A percentile compares a stretch with the other conserved stretches of the same genome.
Evolutionary conservation across 139 green algal genomes (phyloP).

Genomic region (Chlorella vulgaris): DNA sequence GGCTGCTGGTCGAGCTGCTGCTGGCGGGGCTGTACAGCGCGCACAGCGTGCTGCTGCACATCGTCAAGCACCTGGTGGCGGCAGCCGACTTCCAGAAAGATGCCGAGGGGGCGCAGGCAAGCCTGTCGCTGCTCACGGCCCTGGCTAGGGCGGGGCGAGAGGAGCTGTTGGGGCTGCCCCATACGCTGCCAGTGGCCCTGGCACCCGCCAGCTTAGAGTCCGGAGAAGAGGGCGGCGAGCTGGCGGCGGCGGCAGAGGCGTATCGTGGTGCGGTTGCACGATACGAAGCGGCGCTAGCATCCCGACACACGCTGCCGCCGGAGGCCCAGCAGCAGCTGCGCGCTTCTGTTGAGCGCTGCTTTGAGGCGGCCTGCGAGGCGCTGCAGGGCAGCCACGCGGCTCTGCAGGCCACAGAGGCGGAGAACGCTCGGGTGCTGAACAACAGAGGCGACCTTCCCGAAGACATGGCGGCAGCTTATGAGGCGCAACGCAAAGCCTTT

Average conservation of each 20-base stretch:
- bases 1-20: constrained; percentile 87
- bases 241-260: constrained; percentile 28
- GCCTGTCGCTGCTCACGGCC: constrained; percentile 69
- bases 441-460: constrained; percentile 81
- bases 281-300: constrained; percentile 44
- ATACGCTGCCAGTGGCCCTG: constrained; percentile 29
- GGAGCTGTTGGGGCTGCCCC: constrained; percentile 69
- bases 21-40: constrained; percentile 70
- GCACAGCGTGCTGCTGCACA: constrained; percentile 53
- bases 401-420: constrained; percentile 60
- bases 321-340: constrained; percentile 31
- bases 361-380: constrained; percentile 51
- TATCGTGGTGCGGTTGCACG: constrained; percentile 39
- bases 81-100: constrained; percentile 53
- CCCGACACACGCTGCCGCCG: constrained; percentile 8
- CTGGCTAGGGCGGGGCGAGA: constrained; percentile 72
- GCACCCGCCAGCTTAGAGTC: neutral
- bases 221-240: constrained; percentile 31
- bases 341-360: constrained; percentile 37
- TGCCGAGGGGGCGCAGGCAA: constrained; percentile 52
- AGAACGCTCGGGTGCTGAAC: constrained; percentile 38
- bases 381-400: constrained; percentile 63
- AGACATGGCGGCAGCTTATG: constrained; percentile 70
- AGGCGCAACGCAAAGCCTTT: constrained; percentile 66
- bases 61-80: constrained; percentile 60